Evolutionary conservation across 495 filamentous ascomycete genomes (phyloP).

Genomic region (Neurospora sp.): DNA sequence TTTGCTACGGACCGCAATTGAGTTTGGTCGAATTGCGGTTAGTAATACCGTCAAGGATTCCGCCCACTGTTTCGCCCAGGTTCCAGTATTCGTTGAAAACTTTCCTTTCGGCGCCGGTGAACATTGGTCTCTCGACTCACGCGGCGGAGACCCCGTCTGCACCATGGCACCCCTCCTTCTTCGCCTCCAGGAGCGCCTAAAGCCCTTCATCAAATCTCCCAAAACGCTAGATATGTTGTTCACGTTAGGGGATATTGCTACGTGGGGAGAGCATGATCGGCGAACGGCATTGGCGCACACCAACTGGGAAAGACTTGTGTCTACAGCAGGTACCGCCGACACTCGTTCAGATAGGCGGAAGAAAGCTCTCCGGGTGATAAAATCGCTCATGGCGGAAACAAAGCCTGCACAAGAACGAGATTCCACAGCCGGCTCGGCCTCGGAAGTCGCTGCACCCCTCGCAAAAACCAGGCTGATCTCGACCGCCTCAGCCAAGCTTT

Average conservation of each 20-base stretch:
- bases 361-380: neutral
- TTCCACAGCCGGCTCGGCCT: neutral
- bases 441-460: slow-evolving; percentile 37
- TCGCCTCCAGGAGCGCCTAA: slow-evolving; percentile 29
- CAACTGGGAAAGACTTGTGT: neutral
- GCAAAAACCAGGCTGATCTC: slow-evolving; percentile 56
- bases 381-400: slow-evolving; percentile 14
- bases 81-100: slow-evolving; percentile 59
- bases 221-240: neutral
- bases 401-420: neutral
- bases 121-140: slow-evolving; percentile 50
- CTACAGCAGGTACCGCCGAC: neutral
- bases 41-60: slow-evolving; percentile 50
- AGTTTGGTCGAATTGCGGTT: slow-evolving; percentile 48
- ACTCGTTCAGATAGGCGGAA: neutral
- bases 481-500: slow-evolving; percentile 78
- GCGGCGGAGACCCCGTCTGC: slow-evolving; percentile 23
- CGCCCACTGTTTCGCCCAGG: slow-evolving; percentile 59
- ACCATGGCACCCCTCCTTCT: slow-evolving; percentile 29
- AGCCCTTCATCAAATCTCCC: slow-evolving; percentile 16
- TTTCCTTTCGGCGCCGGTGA: slow-evolving; percentile 46
- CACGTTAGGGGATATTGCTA: neutral
- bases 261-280: neutral
- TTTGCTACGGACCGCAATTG: slow-evolving; percentile 51
- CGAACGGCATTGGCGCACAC: neutral